Evolutionary conservation across 257 asterid genomes (phyloP).

Genomic region (Solanum ossicruentum): DNA sequence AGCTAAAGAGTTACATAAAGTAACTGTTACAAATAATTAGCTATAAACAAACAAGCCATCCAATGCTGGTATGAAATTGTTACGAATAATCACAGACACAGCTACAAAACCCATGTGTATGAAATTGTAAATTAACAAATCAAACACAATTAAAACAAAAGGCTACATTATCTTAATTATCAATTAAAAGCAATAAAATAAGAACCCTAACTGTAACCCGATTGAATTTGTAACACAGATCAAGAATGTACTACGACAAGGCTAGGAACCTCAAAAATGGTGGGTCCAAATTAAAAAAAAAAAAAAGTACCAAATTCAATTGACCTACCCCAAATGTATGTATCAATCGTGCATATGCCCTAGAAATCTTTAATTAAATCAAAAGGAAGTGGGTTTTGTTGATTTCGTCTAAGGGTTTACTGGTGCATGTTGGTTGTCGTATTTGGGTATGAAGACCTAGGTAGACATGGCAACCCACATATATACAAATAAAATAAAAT

Average conservation of each 20-base stretch:
- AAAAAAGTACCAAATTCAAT: not conserved
- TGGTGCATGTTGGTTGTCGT: not conserved
- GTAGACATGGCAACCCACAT: slow-evolving; percentile 4
- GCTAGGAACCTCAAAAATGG: not conserved
- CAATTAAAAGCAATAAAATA: not conserved
- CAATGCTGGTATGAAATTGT: not conserved
- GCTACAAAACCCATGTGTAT: not conserved
- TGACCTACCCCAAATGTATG: not conserved
- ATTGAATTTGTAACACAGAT: slow-evolving; percentile 1
- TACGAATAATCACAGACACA: not conserved
- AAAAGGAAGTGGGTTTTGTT: not conserved
- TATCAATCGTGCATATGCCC: slow-evolving; percentile 2
- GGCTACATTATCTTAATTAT: not conserved
- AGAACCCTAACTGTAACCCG: not conserved
- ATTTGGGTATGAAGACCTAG: not conserved
- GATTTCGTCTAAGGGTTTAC: not conserved
- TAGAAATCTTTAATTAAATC: not conserved
- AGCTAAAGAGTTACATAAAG: not conserved
- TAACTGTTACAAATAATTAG: not conserved
- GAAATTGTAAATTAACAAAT: not conserved
- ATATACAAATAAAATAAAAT: not conserved
- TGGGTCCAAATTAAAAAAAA: slow-evolving; percentile 6
- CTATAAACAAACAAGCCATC: not conserved
- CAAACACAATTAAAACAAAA: not conserved
- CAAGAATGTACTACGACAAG: not conserved